A percentile compares a stretch with the other conserved stretches of the same genome.
Conservation (phyloP, 495 filamentous ascomycete species). For the Aspergillus mulundensis region DNA sequence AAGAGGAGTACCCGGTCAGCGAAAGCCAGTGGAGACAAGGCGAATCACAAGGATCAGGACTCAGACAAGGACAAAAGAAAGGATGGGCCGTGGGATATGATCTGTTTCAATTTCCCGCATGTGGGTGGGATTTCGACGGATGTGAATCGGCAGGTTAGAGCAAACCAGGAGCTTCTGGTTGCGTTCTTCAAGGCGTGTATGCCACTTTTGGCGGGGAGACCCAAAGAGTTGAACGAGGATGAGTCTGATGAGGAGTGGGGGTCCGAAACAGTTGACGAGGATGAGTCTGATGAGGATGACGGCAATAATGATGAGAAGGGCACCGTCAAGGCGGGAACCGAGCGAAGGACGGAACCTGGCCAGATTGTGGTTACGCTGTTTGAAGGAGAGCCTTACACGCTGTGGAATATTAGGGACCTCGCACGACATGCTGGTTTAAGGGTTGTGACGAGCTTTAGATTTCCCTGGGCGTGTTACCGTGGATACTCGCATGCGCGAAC, state of each 20-base stretch:
- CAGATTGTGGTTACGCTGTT: constrained; percentile 84
- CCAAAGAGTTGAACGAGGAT: constrained; percentile 26
- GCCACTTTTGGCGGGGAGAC: constrained; percentile 42
- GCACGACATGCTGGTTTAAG: constrained; percentile 72
- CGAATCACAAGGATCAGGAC: background rate
- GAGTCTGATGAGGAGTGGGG: constrained; percentile 23
- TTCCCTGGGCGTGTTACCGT: constrained; percentile 69
- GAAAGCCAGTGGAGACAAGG: constrained; percentile 5
- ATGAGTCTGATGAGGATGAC: constrained; percentile 6
- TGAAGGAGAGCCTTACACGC: constrained; percentile 85
- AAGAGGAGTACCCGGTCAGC: background rate
- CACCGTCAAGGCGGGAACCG: constrained; percentile 10
- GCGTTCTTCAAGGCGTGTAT: constrained; percentile 67
- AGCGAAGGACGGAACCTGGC: constrained; percentile 41
- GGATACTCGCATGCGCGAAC: constrained; percentile 88
- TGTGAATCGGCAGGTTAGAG: constrained; percentile 87
- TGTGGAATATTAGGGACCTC: constrained; percentile 90
- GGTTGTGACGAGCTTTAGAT: constrained; percentile 73
- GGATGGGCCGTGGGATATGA: constrained; percentile 61
- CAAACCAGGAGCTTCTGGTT: constrained; percentile 87
- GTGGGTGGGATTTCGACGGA: constrained; percentile 87
- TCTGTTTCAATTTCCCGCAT: constrained; percentile 96
- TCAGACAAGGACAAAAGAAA: background rate
- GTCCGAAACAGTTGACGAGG: constrained; percentile 14
- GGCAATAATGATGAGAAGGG: constrained; percentile 14